These are phyloP conservation scores for Mycosarcoma mackinlayi DNA, from an alignment of 1,284 basidiomycete species.

Conservation along the genomic window DNA sequence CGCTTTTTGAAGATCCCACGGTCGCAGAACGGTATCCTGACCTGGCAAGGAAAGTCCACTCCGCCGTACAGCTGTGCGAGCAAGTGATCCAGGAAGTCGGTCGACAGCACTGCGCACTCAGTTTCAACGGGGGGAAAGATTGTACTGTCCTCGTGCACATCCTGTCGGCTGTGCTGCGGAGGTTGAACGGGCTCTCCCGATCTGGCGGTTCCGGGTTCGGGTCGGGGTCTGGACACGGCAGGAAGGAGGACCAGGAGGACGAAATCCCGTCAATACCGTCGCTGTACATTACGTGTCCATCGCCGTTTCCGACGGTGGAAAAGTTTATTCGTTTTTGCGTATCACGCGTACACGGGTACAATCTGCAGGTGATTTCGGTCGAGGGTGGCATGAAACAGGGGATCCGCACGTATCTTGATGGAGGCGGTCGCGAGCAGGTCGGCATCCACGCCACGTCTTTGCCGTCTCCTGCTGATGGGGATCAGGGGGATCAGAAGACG, in stretches of 20 bases:
- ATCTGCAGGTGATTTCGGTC: constrained; percentile 81
- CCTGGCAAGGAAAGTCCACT: constrained; percentile 44
- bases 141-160: constrained; percentile 93
- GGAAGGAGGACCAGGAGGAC: too few relatives aligned
- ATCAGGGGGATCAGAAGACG: too few relatives aligned
- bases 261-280: constrained; percentile 75
- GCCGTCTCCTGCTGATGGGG: too few relatives aligned
- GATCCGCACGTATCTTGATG: constrained; percentile 76
- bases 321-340: constrained; percentile 78
- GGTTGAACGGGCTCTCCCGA: constrained; percentile 65
- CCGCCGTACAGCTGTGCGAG: constrained; percentile 56
- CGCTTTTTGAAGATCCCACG: constrained; percentile 50
- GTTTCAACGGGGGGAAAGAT: constrained; percentile 98
- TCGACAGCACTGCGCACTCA: constrained; percentile 71
- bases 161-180: constrained; percentile 77
- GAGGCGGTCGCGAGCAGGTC: constrained; percentile 67
- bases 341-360: constrained; percentile 74
- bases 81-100: constrained; percentile 58
- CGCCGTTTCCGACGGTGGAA: constrained; percentile 87
- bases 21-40: constrained; percentile 29
- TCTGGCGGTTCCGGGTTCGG: too few relatives aligned
- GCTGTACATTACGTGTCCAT: constrained; percentile 88
- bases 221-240: too few relatives aligned
- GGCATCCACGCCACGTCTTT: not conserved
- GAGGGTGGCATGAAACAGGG: constrained; percentile 85